phyloP scores from a whole-genome alignment of 352 stramenopile species.

The Phytophthora hybrid region DNA sequence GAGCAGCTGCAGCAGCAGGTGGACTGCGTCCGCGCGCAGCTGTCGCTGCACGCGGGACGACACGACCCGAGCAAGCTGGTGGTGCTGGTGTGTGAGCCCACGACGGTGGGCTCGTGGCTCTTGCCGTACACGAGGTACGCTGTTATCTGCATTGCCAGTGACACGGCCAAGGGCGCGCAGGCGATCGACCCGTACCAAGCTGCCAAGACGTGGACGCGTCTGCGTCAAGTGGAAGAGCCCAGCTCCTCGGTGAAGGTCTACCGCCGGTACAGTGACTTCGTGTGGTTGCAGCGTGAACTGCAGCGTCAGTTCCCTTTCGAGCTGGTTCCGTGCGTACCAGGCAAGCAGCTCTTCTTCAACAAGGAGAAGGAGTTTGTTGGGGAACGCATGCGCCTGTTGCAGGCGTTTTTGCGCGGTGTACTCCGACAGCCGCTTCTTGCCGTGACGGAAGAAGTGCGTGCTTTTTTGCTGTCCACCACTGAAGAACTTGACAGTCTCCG shows the following conservation, averaged over 20 bases:
- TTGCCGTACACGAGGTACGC: conserved; percentile 87
- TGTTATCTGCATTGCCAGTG: conserved; percentile 79
- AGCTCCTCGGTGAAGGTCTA: conserved; percentile 87
- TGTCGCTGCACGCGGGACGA: conserved; percentile 76
- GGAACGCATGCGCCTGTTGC: conserved; percentile 81
- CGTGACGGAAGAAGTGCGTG: conserved; percentile 70
- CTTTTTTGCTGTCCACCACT: conserved; percentile 81
- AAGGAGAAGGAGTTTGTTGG: conserved; percentile 89
- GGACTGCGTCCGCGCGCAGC: conserved; percentile 75
- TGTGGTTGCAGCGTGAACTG: conserved; percentile 81
- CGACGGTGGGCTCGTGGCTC: conserved; percentile 83
- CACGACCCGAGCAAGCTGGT: conserved; percentile 86
- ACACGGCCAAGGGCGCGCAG: conserved; percentile 46
- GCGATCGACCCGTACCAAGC: conserved; percentile 73
- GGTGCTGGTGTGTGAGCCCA: conserved; percentile 83
- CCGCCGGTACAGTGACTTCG: conserved; percentile 88
- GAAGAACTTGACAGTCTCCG: conserved; percentile 83
- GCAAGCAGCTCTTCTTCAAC: conserved; percentile 87
- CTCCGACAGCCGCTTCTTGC: conserved; percentile 74
- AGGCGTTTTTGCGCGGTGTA: conserved; percentile 83
- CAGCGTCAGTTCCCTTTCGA: conserved; percentile 76
- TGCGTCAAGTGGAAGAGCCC: conserved; percentile 74
- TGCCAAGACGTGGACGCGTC: conserved; percentile 80
- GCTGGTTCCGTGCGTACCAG: conserved; percentile 76
- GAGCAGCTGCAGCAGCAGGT: conserved; percentile 81